Percentiles rank a stretch among this genome's conserved stretches.
Conservation (phyloP, 805 yeast species). For the Ogataea naganishii region DNA sequence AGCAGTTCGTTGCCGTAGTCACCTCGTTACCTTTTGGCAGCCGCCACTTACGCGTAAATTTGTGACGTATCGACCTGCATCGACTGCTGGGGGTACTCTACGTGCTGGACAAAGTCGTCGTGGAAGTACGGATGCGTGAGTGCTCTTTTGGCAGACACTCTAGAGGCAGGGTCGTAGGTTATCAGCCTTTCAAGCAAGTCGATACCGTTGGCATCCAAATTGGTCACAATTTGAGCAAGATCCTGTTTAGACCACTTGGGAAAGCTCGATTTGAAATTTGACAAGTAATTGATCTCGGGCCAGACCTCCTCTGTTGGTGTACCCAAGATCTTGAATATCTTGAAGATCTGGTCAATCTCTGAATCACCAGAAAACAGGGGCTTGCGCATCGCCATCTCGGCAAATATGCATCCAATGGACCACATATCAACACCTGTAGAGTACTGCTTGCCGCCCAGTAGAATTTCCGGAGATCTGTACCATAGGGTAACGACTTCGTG, state of each 20-base stretch:
- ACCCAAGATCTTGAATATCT: slow-evolving; percentile 86
- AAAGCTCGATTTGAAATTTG: slow-evolving; percentile 89
- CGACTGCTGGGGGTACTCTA: slow-evolving; percentile 24
- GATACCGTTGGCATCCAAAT: slow-evolving; percentile 74
- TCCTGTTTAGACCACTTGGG: slow-evolving; percentile 82
- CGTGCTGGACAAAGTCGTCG: slow-evolving; percentile 29
- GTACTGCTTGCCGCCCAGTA: slow-evolving; percentile 93
- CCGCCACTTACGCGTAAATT: slow-evolving; percentile 18
- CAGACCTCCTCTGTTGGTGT: slow-evolving; percentile 89
- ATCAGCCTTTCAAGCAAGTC: slow-evolving; percentile 73
- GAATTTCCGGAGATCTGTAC: slow-evolving; percentile 95
- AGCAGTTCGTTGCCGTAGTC: too few relatives aligned
- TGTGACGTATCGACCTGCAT: slow-evolving; percentile 28
- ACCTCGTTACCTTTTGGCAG: too few relatives aligned
- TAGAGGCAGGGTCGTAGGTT: slow-evolving; percentile 85
- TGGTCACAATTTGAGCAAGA: slow-evolving; percentile 65
- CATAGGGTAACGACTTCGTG: slow-evolving; percentile 97
- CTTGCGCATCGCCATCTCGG: slow-evolving; percentile 94
- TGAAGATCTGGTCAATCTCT: slow-evolving; percentile 93
- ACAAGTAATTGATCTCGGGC: slow-evolving; percentile 89
- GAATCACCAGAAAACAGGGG: slow-evolving; percentile 97
- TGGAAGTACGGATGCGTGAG: slow-evolving; percentile 80
- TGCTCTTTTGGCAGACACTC: slow-evolving; percentile 93
- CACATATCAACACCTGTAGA: slow-evolving; percentile 98
- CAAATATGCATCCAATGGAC: slow-evolving; percentile 97